Base-by-base conservation (phyloP, 768 basidiomycete species). In the Guyanaporus albipodus region DNA sequence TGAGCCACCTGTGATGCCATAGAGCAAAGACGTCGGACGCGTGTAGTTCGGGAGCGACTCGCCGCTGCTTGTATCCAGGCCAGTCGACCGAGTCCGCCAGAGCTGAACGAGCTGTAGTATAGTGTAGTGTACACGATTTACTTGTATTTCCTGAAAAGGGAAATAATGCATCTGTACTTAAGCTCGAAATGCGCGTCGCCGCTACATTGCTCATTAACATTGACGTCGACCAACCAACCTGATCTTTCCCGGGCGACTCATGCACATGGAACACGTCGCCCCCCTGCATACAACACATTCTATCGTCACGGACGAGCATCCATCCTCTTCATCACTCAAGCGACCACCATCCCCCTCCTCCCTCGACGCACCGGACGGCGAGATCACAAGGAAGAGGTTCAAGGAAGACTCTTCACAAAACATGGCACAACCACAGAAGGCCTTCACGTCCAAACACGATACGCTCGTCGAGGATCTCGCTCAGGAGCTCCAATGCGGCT, bases 401-500 rank as follows among this genome's bases (percentile, higher is more conserved):
- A 85, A 77, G 62, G 78, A 79, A 48, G 71, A 70, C 42, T 24
- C 53, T n/a, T 37, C 67, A 35, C 36, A 56, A 38, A 64, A 63
- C 28, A 45, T 32, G 39, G 15, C 43, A 1, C 41, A 53, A 44
- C 18, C 17, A 12, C 52, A 37, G 55, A 52, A 46, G 41, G 42
- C 46, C 11, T 60, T 58, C 2, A 38, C 49, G 23, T 61, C 60
- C 22, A 58, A 59, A 51, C 53, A 59, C 18, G 51, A 51, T 17
- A 34, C 52, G 12, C 72, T 88, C 46, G 75, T 75, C 19, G 80
- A 84, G 33, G 78, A 84, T 54, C 67, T 90, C 44, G 78, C 75
- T 22, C 74, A 85, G 59, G 88, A 91, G 61, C 74, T 91, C 32
- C 83, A 88, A 54, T 92, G 90, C 56, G 90, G 87, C 18, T 91